Conservation (phyloP, 192 early-diverging fungal species). For the Backusella parvicylindrica region DNA sequence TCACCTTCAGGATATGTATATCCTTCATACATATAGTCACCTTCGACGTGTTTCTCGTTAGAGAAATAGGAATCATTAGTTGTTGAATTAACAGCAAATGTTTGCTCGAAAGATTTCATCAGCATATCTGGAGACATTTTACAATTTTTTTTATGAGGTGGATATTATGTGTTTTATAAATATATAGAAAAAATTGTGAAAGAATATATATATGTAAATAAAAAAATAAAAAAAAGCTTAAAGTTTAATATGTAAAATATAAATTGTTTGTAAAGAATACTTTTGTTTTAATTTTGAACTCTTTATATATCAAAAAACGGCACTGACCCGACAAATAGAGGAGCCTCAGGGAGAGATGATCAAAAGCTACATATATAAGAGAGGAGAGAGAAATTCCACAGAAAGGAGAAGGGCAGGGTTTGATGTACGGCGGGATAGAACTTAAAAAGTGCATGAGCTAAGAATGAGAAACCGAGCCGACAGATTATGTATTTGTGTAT, state of each 20-base stretch:
- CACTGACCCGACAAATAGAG: constrained; percentile 2
- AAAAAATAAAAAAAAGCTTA: background rate
- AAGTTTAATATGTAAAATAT: background rate
- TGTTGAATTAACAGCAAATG: background rate
- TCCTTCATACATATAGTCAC: background rate
- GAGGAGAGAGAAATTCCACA: constrained; percentile 8
- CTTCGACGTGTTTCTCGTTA: background rate
- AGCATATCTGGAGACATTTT: constrained; percentile 10
- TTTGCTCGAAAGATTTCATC: constrained; percentile 15
- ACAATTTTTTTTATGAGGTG: background rate
- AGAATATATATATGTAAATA: background rate
- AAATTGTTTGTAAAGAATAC: background rate
- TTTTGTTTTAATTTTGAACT: background rate
- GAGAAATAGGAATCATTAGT: background rate
- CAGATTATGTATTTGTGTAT: background rate
- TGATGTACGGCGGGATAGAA: constrained; percentile 15
- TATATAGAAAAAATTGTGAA: background rate
- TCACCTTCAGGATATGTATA: constrained; percentile 31
- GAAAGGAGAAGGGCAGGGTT: constrained; percentile 7
- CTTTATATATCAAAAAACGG: constrained; percentile 3
- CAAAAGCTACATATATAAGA: background rate
- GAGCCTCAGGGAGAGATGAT: constrained; percentile 2
- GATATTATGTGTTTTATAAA: background rate
- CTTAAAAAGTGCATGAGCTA: background rate
- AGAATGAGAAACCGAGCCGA: constrained; percentile 4